phyloP scores from a whole-genome alignment of 805 yeast species.

The Hanseniaspora pseudoguilliermondii region DNA sequence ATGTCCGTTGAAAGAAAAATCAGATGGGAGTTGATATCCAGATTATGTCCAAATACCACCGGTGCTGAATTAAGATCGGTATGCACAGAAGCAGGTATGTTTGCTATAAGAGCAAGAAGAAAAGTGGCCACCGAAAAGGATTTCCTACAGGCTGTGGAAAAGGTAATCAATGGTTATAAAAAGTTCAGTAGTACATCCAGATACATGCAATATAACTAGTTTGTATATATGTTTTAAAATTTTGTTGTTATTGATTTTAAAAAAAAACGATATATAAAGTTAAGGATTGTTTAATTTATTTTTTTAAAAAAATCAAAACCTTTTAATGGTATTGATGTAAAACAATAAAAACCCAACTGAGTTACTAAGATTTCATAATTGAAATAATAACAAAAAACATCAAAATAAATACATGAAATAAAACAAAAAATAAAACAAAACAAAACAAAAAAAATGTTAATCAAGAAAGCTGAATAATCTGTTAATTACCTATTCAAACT shows the following conservation, averaged over 20 bases:
- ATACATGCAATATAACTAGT: conserved; percentile 92
- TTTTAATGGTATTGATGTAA: no score
- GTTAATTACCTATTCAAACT: neutral
- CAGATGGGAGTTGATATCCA: conserved; percentile 95
- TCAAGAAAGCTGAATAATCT: neutral
- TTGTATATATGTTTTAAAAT: no score
- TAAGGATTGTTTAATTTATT: no score
- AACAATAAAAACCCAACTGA: no score
- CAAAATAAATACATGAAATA: no score
- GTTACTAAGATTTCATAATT: no score
- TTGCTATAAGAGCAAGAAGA: conserved; percentile 95
- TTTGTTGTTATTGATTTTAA: no score
- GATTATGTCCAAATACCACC: conserved; percentile 94
- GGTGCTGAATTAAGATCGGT: conserved; percentile 98
- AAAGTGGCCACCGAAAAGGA: conserved; percentile 98
- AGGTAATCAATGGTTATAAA: conserved; percentile 96
- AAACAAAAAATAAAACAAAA: neutral
- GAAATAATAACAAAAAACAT: no score
- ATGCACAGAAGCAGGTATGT: conserved; percentile 99
- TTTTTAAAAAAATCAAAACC: no score
- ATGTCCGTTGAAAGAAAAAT: conserved; percentile 97
- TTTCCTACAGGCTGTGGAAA: conserved; percentile 92
- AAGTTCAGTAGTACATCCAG: conserved; percentile 94
- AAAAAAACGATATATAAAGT: no score
- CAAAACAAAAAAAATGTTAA: neutral